phyloP scores from a whole-genome alignment of 2,329 filamentous ascomycete species.

The Phialophora tarda region DNA sequence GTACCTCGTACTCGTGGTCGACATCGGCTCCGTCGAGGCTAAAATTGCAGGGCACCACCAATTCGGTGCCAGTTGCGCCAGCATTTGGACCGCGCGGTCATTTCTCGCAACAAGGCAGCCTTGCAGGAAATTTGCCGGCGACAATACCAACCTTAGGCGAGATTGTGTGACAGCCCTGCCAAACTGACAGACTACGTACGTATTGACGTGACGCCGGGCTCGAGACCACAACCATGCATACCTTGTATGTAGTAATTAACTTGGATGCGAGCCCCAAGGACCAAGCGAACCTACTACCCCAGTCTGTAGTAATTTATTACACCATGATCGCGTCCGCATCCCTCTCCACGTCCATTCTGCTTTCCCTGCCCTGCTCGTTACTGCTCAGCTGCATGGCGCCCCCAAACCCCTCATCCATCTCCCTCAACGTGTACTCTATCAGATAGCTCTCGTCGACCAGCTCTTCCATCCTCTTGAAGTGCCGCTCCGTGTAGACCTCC shows the following conservation, averaged over 20 bases:
- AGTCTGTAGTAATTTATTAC: not conserved
- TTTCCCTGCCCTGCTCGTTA: conserved; percentile 20
- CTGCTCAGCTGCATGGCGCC: conserved; percentile 41
- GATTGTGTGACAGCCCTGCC: too few species aligned
- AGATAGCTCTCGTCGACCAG: conserved; percentile 92
- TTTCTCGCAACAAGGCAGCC: not conserved
- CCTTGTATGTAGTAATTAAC: not conserved
- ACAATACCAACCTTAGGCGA: not conserved
- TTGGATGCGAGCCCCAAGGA: not conserved
- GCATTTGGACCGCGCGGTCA: too few species aligned
- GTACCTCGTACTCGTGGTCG: too few species aligned
- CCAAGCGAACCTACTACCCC: not conserved
- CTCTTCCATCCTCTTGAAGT: conserved; percentile 88
- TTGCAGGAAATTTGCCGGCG: not conserved
- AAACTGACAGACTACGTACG: not conserved
- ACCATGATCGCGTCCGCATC: conserved; percentile 31
- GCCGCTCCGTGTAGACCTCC: conserved; percentile 86
- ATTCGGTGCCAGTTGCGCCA: too few species aligned
- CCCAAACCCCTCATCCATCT: conserved; percentile 77
- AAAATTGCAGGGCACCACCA: not conserved
- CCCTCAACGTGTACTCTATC: conserved; percentile 86
- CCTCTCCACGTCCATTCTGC: conserved; percentile 3
- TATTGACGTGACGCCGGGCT: not conserved
- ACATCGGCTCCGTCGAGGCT: not conserved
- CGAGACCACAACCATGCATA: not conserved